Evolutionary conservation across 208 protist species (phyloP), one percentile per base, ranked within the genome.

Genomic region (Strigomonas culicis): DNA sequence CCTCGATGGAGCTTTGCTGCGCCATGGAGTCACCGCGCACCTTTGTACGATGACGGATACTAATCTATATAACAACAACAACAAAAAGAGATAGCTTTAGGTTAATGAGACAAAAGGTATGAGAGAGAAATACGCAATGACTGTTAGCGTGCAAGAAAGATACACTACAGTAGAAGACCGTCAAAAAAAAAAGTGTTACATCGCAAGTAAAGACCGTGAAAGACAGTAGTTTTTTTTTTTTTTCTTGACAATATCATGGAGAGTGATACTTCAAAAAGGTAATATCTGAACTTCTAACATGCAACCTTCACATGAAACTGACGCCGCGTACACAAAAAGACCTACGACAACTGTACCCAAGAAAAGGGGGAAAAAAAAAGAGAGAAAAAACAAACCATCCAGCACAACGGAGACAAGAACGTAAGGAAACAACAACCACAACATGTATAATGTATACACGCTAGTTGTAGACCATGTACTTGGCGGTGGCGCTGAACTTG

Each of bases 381-480:
- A 39, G 10, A 39, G 10, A 4, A 57, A 36, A 57, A 57, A 57
- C 15, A 57, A 57, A 21, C 3, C 7, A 30, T 4, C 3, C 7
- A 30, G n/a, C 7, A 21, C 51, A 39, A 17, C 4, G 11, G 2
- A 7, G 51, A 7, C 11, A 10, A 39, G 6, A 39, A 3, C 32
- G 10, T 13, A 39, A 39, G 32, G 10, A 39, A 39, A 39, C 32
- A 13, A 39, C 10, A 13, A 10, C 32, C 3, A 39, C 6, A 39
- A 10, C 32, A 39, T 39, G 3, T 39, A 49, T 31, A 10, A 32
- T 30, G 24, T n/a, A 8, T 15, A 27, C 24, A 31, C 21, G 6
- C 28, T 88, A 99, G 70, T 99, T 99, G 91, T 99, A 99, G 0
- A 99, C 97, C 98, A 99, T 99, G 77, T 99, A 99, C 74, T 99